A percentile compares a stretch with the other conserved stretches of the same genome.
Evolutionary conservation across 768 basidiomycete species (phyloP).

Genomic region (Strobilomyces dryophilus): DNA sequence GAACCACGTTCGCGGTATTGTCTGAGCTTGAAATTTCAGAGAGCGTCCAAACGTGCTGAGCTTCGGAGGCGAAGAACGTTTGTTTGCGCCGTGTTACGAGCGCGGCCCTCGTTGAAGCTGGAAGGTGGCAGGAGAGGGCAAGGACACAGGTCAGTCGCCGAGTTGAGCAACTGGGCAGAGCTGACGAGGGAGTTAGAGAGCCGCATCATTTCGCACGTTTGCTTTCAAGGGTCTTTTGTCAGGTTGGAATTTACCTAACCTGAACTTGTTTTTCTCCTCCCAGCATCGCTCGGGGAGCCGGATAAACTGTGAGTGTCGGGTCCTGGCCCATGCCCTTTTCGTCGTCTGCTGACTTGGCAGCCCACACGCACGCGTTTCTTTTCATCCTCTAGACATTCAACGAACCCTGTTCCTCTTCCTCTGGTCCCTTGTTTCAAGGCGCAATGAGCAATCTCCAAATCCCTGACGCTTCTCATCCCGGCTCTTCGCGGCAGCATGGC

Average conservation of each 20-base stretch:
- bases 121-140: not conserved
- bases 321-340: conserved; percentile 7
- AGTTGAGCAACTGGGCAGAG: not conserved
- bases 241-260: conserved; percentile 16
- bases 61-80: not conserved
- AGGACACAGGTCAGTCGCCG: conserved; percentile 7
- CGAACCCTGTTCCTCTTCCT: not conserved
- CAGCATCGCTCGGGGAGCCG: conserved; percentile 5
- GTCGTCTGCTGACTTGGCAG: conserved; percentile 9
- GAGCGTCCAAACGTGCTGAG: conserved; percentile 3
- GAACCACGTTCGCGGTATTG: conserved; percentile 3
- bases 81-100: not conserved
- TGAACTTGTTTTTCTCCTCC: conserved; percentile 13
- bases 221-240: conserved; percentile 13
- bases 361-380: conserved; percentile 19
- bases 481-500: conserved; percentile 42
- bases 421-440: conserved; percentile 2
- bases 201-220: conserved; percentile 29
- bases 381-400: conserved; percentile 10
- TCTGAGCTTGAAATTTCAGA: conserved; percentile 22
- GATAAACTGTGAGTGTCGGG: conserved; percentile 14
- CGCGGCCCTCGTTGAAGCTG: not conserved
- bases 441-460: conserved; percentile 39
- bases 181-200: conserved; percentile 16
- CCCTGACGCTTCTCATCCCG: conserved; percentile 40